Base-by-base conservation (phyloP, 2,329 filamentous ascomycete species). In the Parafenestella ontariensis region DNA sequence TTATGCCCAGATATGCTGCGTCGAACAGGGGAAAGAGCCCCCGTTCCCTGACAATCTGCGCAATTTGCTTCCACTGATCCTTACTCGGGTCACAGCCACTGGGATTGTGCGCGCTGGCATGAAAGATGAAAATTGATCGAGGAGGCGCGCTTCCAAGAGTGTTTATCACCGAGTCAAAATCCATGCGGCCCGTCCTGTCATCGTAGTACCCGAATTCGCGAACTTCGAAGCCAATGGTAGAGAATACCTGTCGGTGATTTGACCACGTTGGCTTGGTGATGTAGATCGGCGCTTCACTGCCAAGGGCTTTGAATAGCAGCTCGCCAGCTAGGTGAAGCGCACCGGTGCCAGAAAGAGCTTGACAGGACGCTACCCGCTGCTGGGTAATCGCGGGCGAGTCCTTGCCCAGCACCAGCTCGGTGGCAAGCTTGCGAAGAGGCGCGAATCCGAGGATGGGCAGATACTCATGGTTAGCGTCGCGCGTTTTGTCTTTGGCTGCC, bases 1-100 rank as follows among this genome's bases (percentile, higher is more conserved):
- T 18, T 31, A 47, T 39, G 23, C 45, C 45, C 10, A 17, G 34
- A 37, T 37, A 37, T 39, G 45, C n/a, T 37, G 23, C 24, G 20
- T 47, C 45, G 13, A 47, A 47, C 31, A 47, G 39, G 1, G 45
- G 45, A 10, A 47, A 47, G 10, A 47, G 18, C 2, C 45, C 33
- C 29, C 18, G 33, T 24, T 8, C 31, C 13, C 21, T 13, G 15
- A 28, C 33, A 29, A 46, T 20, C n/a, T 23, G 26, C 2, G 44
- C 44, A 37, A 46, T 46, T 17, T 13, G 29, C 36, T 24, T 9
- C 44, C 45, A 37, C 18, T 37, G 34, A 7, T 37, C 34, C 8
- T 37, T 18, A 18, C 15, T 37, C 2, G 34, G 34, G n/a, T 37
- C 34, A 18, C n/a, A n/a, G 6, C 34, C 34, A 8, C 15, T 37